Evolutionary conservation across 2,329 filamentous ascomycete genomes (phyloP), one percentile per base, ranked within the genome.

Genomic region (Lithohypha guttulata): DNA sequence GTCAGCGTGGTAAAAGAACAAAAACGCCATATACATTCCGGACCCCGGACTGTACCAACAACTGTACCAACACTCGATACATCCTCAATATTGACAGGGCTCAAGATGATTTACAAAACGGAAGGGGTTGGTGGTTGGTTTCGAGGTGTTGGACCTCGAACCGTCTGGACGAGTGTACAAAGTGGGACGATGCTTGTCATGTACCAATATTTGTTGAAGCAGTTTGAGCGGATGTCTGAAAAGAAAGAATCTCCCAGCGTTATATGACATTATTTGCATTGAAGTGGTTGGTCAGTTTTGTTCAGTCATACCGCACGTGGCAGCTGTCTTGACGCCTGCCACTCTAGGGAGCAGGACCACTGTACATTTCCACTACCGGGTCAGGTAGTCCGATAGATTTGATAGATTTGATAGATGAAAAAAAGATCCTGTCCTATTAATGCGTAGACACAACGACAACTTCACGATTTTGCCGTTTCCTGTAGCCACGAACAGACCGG

Each of bases 121-220:
- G 91, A 98, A 62, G 91, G 91, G 1, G 52, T 96, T 11, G 74
- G 73, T 2, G 93, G 91, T 1, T 93, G 85, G 79, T 98, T 98
- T 62, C 77, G 91, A 42, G 91, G 91, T 18, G 89, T 98, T 2
- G 89, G 89, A 0, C 91, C 91, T 2, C 76, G 91, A 39, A 81
- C 81, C 42, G 84, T 96, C 10, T 98, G 91, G 91, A 98, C 91
- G 15, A 94, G 89, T 55, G 84, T 96, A 42, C 91, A 98, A 66
- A 94, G 84, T 55, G 84, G 87, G 28, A 93, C 85, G 49, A 96
- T 96, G 89, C 69, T 96, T 57, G 87, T 96, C 52, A 68, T 95
- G 59, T 96, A 96, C 60, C 89, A 96, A 64, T 81, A 79, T 44
- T 68, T 96, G 41, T 64, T 96, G 56, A 79, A 81, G 53, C 76